Percentiles rank a stretch among this genome's conserved stretches.
Evolutionary conservation across 2,329 filamentous ascomycete genomes (phyloP).

Genomic region (Aureobasidium vineae): DNA sequence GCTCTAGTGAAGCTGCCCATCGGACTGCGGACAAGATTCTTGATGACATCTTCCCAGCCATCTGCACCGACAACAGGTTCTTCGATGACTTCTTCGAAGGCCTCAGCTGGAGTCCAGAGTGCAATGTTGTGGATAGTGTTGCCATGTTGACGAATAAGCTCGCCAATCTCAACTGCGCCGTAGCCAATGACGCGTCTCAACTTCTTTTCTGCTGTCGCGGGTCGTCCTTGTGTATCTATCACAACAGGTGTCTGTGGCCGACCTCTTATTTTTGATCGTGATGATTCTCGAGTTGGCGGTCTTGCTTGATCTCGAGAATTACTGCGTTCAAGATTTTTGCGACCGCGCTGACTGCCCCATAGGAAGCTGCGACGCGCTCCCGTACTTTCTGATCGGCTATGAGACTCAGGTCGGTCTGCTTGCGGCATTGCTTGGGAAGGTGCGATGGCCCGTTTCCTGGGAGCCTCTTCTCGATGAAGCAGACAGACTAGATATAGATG

Average conservation of each 20-base stretch:
- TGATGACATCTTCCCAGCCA: constrained; percentile 71
- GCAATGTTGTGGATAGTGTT: constrained; percentile 9
- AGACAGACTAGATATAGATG: constrained; percentile 83
- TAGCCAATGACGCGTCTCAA: constrained; percentile 71
- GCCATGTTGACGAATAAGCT: constrained; percentile 44
- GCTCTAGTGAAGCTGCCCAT: constrained; percentile 62
- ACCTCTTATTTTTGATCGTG: constrained; percentile 25
- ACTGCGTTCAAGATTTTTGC: constrained; percentile 39
- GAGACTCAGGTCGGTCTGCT: neutral
- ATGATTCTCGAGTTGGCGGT: constrained; percentile 22
- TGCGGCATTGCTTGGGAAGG: neutral
- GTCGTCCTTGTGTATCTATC: constrained; percentile 9
- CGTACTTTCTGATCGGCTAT: constrained; percentile 14
- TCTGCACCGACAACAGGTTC: constrained; percentile 45
- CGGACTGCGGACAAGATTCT: constrained; percentile 69
- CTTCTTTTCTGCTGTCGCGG: constrained; percentile 40
- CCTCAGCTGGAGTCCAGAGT: constrained; percentile 27
- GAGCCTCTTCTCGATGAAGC: constrained; percentile 61
- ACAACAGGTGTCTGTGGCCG: constrained; percentile 16
- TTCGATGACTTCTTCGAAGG: constrained; percentile 21
- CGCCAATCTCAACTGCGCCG: constrained; percentile 73
- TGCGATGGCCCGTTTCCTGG: neutral
- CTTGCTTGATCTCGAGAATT: constrained; percentile 7
- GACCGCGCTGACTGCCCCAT: constrained; percentile 66
- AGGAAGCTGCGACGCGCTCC: constrained; percentile 47